Evolutionary conservation across 805 yeast species (phyloP).

Genomic region (Diddensiella santjacobensis): DNA sequence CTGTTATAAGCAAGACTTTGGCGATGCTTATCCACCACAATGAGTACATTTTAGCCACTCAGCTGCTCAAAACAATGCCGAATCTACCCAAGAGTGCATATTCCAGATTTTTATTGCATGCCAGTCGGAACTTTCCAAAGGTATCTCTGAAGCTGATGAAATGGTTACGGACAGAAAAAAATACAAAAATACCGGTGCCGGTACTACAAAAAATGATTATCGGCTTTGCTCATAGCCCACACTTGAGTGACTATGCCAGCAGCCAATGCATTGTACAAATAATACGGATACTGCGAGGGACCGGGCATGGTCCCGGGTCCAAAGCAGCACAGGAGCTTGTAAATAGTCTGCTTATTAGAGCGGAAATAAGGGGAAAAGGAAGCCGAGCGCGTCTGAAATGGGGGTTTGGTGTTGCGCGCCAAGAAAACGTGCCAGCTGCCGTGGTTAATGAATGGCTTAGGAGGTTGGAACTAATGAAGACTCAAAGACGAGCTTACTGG

Average conservation of each 20-base stretch:
- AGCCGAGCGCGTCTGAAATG: conserved; percentile 27
- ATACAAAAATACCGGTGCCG: conserved; percentile 16
- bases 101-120: conserved; percentile 18
- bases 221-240: conserved; percentile 20
- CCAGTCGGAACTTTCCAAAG: conserved; percentile 25
- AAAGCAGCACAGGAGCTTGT: conserved; percentile 23
- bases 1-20: conserved; percentile 7
- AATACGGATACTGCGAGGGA: conserved; percentile 20
- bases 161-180: conserved; percentile 23
- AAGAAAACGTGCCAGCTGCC: conserved; percentile 22
- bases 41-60: conserved; percentile 13
- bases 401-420: conserved; percentile 29
- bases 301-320: conserved; percentile 7
- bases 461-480: conserved; percentile 23
- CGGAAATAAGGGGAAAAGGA: conserved; percentile 24
- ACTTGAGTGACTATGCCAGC: conserved; percentile 25
- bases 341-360: conserved; percentile 24
- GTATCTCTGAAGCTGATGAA: conserved; percentile 19
- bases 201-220: conserved; percentile 24
- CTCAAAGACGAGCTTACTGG: conserved; percentile 25
- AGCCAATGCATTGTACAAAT: conserved; percentile 22
- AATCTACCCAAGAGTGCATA: conserved; percentile 12
- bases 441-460: conserved; percentile 24
- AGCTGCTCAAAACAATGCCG: conserved; percentile 13
- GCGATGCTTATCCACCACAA: conserved; percentile 9